Evolutionary conservation across 257 asterid species (phyloP).

Genomic region (Schizonepeta tenuifolia): DNA sequence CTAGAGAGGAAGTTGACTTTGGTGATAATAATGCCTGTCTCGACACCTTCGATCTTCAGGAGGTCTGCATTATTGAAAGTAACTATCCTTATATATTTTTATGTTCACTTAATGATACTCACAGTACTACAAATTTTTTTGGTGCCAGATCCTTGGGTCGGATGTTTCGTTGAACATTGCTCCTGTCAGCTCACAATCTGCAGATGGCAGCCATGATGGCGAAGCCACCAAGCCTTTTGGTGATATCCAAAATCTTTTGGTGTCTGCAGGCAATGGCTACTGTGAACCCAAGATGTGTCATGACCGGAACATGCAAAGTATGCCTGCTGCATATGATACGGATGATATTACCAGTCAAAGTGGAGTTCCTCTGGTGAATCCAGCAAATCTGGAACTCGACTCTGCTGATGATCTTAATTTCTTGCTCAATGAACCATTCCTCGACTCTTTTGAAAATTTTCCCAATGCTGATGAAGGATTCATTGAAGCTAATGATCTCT

Average conservation of each 20-base stretch:
- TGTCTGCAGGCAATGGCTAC: constrained; percentile 32
- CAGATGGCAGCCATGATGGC: constrained; percentile 43
- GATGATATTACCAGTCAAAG: constrained; percentile 44
- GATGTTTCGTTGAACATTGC: constrained; percentile 37
- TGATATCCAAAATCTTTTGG: constrained; percentile 36
- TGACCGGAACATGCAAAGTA: constrained; percentile 37
- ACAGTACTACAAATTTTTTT: constrained; percentile 7
- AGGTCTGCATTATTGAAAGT: constrained; percentile 47
- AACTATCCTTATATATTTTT: not conserved
- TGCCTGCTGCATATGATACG: constrained; percentile 45
- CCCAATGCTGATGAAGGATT: constrained; percentile 58
- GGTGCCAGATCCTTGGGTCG: constrained; percentile 57
- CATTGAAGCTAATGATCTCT: constrained; percentile 70
- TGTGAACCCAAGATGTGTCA: constrained; percentile 37
- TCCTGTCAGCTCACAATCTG: constrained; percentile 40
- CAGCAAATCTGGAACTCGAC: constrained; percentile 41
- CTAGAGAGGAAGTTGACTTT: constrained; percentile 44
- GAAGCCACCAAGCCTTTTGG: constrained; percentile 38
- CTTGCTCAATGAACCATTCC: constrained; percentile 57
- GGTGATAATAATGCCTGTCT: constrained; percentile 50
- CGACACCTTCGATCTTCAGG: constrained; percentile 51
- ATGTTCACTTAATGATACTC: constrained; percentile 12
- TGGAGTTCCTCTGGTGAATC: constrained; percentile 57
- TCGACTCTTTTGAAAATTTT: constrained; percentile 52
- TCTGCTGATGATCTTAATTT: constrained; percentile 42